Evolutionary conservation across 2,329 filamentous ascomycete genomes (phyloP), one percentile per base, ranked within the genome.

Genomic region (Scleromitrula shiraiana): DNA sequence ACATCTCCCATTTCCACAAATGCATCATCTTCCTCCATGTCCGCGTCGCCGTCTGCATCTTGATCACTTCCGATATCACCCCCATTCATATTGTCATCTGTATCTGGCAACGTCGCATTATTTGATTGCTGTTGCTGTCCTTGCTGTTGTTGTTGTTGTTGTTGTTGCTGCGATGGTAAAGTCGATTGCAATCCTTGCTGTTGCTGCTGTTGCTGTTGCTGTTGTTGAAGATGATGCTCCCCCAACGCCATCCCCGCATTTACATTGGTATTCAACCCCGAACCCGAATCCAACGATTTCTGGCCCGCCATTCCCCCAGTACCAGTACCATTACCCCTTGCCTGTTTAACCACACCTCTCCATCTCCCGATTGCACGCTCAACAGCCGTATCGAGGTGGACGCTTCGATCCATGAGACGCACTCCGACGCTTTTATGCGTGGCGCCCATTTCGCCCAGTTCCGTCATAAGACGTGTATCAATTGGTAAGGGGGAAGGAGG

Each of bases 321-420:
- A n/a, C n/a, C n/a, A n/a, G n/a, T n/a, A n/a, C n/a, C n/a, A n/a
- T n/a, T n/a, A n/a, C 65, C 66, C 33, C 76, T 69, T 2, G 71
- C 67, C 5, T 75, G 71, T n/a, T 70, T 66, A 10, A 83, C 74
- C 14, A 82, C 76, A 4, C 66, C 69, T 64, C 80, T 83, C 80
- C 80, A 83, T 24, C 77, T 70, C 36, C 76, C 73, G 49, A 83
- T 80, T 2, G 73, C 73, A n/a, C 68, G 67, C 6, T 74, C 65
- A 5, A 81, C 71, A 30, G 78, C 59, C 0, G 71, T 70, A 50
- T 68, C 68, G 1, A 82, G 61, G 52, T 80, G 77, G 5, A 71
- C 53, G 43, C 77, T 70, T 1, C 70, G 68, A 56, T 81, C 76
- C 27, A 75, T 68, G 2, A 75, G 44, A 33, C 67, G 68, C 37